Percentiles rank a stretch among this genome's conserved stretches.
These are phyloP conservation scores for Beauveria sp. DNA, from an alignment of 2,329 filamentous ascomycete species.

Conservation along the genomic window DNA sequence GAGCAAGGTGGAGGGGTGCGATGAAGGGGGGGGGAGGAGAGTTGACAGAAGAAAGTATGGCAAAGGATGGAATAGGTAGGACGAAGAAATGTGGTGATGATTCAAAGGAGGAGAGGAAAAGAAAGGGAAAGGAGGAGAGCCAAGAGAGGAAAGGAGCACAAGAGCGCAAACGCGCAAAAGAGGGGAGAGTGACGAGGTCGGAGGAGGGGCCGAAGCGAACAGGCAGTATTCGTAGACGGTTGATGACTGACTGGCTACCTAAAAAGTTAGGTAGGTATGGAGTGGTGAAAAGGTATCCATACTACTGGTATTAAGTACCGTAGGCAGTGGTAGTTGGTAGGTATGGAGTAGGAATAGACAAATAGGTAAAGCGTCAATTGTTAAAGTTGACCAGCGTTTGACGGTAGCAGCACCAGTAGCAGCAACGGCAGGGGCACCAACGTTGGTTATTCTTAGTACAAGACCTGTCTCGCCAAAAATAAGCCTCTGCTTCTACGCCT, in stretches of 20 bases:
- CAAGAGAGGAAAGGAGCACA: neutral
- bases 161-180: neutral
- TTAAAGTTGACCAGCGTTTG: too few species aligned
- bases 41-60: slow-evolving; percentile 8
- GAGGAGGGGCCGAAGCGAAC: neutral
- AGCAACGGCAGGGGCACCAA: neutral
- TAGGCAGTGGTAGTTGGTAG: too few species aligned
- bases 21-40: slow-evolving; percentile 2
- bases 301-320: too few species aligned
- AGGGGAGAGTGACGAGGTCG: neutral
- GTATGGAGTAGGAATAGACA: too few species aligned
- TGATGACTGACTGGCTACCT: too few species aligned
- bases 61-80: slow-evolving; percentile 3
- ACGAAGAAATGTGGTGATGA: neutral
- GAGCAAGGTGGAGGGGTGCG: neutral
- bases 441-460: neutral
- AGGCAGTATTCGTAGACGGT: neutral
- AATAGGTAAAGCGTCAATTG: too few species aligned
- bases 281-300: too few species aligned
- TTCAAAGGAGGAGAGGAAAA: neutral
- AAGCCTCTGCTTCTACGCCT: too few species aligned
- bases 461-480: too few species aligned
- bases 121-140: neutral
- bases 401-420: neutral
- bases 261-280: too few species aligned